Conservation (phyloP, 192 early-diverging fungal species). For the Lunasporangiospora selenospora region DNA sequence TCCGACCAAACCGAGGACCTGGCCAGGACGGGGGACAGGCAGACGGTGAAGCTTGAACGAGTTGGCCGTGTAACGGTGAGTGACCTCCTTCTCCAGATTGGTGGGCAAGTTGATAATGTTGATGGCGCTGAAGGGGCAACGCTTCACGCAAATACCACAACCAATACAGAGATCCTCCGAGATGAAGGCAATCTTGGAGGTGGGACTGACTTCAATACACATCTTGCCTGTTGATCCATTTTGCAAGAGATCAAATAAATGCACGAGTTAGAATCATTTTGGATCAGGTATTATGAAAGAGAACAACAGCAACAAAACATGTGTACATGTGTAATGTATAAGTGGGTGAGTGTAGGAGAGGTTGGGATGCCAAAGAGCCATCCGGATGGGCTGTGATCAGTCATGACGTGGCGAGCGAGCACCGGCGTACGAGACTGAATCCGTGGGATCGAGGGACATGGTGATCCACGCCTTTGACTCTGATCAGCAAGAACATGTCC, state of each 20-base stretch:
- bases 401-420: no score
- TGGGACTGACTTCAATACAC: conserved; percentile 89
- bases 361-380: no score
- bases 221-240: conserved; percentile 71
- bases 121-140: conserved; percentile 97
- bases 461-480: no score
- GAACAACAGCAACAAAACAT: no score
- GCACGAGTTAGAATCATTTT: not conserved
- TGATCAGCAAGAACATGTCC: not conserved
- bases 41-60: conserved; percentile 98
- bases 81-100: conserved; percentile 92
- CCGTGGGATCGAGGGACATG: no score
- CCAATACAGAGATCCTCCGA: conserved; percentile 98
- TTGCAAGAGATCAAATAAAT: not conserved
- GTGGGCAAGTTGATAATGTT: conserved; percentile 97
- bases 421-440: no score
- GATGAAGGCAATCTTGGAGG: conserved; percentile 91
- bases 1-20: conserved; percentile 96
- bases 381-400: no score
- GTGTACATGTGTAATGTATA: no score
- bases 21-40: conserved; percentile 94
- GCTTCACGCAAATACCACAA: conserved; percentile 97
- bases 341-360: no score
- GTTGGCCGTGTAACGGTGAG: conserved; percentile 96
- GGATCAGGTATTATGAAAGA: no score